Evolutionary conservation across 2,329 filamentous ascomycete genomes (phyloP).

Genomic region (Cyclaneusma minus): DNA sequence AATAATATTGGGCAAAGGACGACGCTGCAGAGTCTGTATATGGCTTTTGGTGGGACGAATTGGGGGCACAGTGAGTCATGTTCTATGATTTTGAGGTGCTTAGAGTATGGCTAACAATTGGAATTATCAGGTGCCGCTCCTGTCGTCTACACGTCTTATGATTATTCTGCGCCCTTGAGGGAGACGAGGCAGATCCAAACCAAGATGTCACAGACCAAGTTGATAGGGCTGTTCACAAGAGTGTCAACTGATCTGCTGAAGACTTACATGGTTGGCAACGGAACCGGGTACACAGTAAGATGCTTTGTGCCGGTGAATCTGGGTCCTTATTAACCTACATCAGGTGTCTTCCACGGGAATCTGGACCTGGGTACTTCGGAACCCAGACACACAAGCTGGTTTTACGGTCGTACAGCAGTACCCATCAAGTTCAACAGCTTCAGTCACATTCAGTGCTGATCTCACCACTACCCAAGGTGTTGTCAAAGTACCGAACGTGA

Average conservation of each 20-base stretch:
- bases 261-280: slow-evolving; percentile 37
- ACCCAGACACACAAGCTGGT: slow-evolving; percentile 29
- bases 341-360: slow-evolving; percentile 21
- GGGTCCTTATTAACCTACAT: slow-evolving; percentile 4
- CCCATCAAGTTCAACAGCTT: slow-evolving; percentile 25
- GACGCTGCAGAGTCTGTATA: slow-evolving; percentile 33
- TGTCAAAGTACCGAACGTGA: slow-evolving; percentile 27
- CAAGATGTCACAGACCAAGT: slow-evolving; percentile 37
- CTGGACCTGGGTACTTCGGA: slow-evolving; percentile 35
- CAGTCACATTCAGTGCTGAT: slow-evolving; percentile 29
- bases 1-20: slow-evolving; percentile 34
- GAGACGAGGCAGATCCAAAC: slow-evolving; percentile 36
- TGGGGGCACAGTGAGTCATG: slow-evolving; percentile 30
- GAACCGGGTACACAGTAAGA: slow-evolving; percentile 28
- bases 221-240: slow-evolving; percentile 36
- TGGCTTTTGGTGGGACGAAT: slow-evolving; percentile 38
- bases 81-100: slow-evolving; percentile 1
- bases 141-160: slow-evolving; percentile 31
- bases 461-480: slow-evolving; percentile 30
- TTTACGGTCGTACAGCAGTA: slow-evolving; percentile 35
- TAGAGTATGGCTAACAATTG: slow-evolving; percentile 2
- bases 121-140: slow-evolving; percentile 29
- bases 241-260: slow-evolving; percentile 33
- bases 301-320: neutral
- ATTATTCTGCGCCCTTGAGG: slow-evolving; percentile 31